These are phyloP conservation scores for Telfairia occidentalis DNA, from an alignment of 331 rosid genomes.

Conservation along the genomic window DNA sequence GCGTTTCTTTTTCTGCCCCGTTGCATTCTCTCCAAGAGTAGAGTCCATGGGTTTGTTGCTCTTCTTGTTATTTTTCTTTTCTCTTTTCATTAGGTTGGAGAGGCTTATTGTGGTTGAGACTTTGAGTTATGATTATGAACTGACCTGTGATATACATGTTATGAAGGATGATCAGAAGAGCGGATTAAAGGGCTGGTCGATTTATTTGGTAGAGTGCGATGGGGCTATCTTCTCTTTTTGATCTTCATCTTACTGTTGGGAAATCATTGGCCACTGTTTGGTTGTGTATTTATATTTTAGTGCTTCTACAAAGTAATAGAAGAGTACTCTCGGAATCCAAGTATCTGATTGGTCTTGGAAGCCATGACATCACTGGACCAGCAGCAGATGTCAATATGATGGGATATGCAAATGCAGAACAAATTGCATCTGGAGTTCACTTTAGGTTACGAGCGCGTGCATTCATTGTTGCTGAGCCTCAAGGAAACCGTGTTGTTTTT, in stretches of 20 bases:
- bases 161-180: conserved; percentile 23
- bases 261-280: conserved; percentile 23
- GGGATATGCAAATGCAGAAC: conserved; percentile 77
- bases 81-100: neutral
- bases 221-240: conserved; percentile 28
- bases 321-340: conserved; percentile 34
- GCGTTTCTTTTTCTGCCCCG: neutral
- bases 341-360: conserved; percentile 78
- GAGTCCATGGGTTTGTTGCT: neutral
- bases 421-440: conserved; percentile 69
- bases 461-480: conserved; percentile 59
- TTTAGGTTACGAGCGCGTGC: conserved; percentile 73
- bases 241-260: conserved; percentile 19
- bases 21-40: neutral
- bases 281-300: conserved; percentile 26
- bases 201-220: conserved; percentile 22
- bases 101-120: neutral
- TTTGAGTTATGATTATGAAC: neutral
- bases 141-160: neutral
- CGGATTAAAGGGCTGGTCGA: conserved; percentile 24
- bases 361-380: conserved; percentile 92
- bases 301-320: conserved; percentile 25
- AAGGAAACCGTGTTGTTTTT: conserved; percentile 66
- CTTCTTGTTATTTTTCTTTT: neutral
- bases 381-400: conserved; percentile 95